Evolutionary conservation across 352 stramenopile species (phyloP), one percentile per base, ranked within the genome.

Genomic region (Phytophthora chlamydospora): DNA sequence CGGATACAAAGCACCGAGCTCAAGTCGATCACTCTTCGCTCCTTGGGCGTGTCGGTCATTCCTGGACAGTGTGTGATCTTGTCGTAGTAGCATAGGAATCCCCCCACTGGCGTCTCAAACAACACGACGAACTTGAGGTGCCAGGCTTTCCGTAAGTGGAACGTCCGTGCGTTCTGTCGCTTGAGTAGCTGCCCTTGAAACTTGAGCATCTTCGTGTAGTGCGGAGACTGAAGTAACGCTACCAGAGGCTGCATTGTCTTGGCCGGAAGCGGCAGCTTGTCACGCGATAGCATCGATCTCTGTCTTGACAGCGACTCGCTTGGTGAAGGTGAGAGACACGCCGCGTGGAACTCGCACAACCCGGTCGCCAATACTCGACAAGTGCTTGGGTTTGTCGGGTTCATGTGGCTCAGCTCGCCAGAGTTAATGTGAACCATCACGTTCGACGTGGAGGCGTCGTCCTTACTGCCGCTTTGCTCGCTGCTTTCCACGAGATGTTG

Each of bases 81-180:
- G 65, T 93, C 78, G 53, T 89, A 90, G 46, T 91, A 93, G 61
- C 80, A 88, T 14, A 93, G 61, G 49, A 87, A 89, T 4, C 70
- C 75, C 1, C 84, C 84, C 5, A 91, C 62, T 0, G 84, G 81
- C 0, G 81, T 89, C 41, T 90, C 82, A 6, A 90, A 76, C 2
- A 91, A 43, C 10, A 71, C 76, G 3, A 63, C 71, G 21, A 78
- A 68, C 50, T 93, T 93, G 5, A 52, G 48, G 32, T 71, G 78
- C 84, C 84, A 93, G 12, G 62, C 33, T 32, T 88, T 89, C 1
- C 69, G 76, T 31, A 90, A 27, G 34, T 88, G 75, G 36, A 80
- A 86, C n/a, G 80, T 89, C n/a, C 59, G 73, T 4, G 41, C 64
- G 45, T 62, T 63, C 19, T 60, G 52, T n/a, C 64, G 43, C 57